Conservation (phyloP, 2,329 filamentous ascomycete species). For the Verticillium klebahnii region DNA sequence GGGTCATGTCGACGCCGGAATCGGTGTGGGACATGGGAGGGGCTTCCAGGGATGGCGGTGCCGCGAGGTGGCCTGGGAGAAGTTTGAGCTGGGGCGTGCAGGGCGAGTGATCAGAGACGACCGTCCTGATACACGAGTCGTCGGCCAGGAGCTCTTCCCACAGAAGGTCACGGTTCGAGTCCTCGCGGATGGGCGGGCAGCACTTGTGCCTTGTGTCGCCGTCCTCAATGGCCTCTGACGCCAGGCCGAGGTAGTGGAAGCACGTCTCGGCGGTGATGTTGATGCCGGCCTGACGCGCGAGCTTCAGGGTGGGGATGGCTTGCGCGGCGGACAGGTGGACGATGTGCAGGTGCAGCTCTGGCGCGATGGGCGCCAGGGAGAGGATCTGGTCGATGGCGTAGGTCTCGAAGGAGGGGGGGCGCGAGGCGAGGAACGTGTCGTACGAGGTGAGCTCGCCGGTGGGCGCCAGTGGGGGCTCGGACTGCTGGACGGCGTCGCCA, state of each 20-base stretch:
- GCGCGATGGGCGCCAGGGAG: constrained; percentile 73
- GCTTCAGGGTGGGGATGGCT: constrained; percentile 74
- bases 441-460: constrained; percentile 72
- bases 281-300: constrained; percentile 67
- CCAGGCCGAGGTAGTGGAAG: constrained; percentile 87
- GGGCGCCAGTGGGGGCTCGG: constrained; percentile 64
- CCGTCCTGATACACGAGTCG: constrained; percentile 80
- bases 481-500: constrained; percentile 69
- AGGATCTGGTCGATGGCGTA: constrained; percentile 86
- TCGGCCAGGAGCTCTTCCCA: constrained; percentile 73
- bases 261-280: constrained; percentile 93
- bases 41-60: constrained; percentile 15
- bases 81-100: constrained; percentile 94
- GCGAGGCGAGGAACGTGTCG: constrained; percentile 85
- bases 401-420: constrained; percentile 85
- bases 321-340: constrained; percentile 89
- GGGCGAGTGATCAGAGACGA: constrained; percentile 94
- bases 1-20: constrained; percentile 47
- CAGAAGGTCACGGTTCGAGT: constrained; percentile 75
- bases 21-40: constrained; percentile 42
- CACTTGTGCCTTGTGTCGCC: constrained; percentile 94
- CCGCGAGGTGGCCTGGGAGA: constrained; percentile 61
- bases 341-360: constrained; percentile 82
- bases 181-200: constrained; percentile 83
- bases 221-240: constrained; percentile 74